Conservation (phyloP, 176 grass and related monocot species). For the Tillandsia leiboldiana region DNA sequence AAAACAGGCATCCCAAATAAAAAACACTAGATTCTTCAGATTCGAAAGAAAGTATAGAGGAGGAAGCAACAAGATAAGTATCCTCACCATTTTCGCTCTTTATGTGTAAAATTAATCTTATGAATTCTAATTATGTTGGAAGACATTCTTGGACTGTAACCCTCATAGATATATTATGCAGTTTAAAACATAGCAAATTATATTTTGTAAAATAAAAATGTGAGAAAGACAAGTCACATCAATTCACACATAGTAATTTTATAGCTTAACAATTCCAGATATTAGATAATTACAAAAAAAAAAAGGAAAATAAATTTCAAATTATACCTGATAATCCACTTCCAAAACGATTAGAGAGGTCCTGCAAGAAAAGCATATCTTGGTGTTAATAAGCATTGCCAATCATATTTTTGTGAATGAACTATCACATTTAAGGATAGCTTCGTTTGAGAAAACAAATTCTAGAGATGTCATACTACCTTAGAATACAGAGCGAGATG, state of each 20-base stretch:
- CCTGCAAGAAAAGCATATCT: slow-evolving; percentile 29
- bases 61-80: neutral
- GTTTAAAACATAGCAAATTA: no score
- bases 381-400: slow-evolving; percentile 14
- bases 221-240: no score
- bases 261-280: no score
- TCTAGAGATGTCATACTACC: slow-evolving; percentile 30
- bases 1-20: neutral
- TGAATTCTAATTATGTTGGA: no score
- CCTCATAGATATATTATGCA: no score
- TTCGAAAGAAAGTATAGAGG: neutral
- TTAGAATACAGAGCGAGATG: slow-evolving; percentile 71
- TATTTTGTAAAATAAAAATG: no score
- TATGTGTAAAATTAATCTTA: neutral
- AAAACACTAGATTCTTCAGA: neutral
- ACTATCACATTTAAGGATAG: slow-evolving; percentile 4
- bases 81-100: neutral
- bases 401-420: neutral
- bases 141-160: no score
- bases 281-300: neutral
- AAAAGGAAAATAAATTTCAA: slow-evolving; percentile 6
- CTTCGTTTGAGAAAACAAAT: slow-evolving; percentile 8
- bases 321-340: slow-evolving; percentile 44
- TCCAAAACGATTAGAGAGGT: slow-evolving; percentile 30
- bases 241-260: no score